Evolutionary conservation across 2,329 filamentous ascomycete species (phyloP).

Genomic region (Colletotrichum tropicale): DNA sequence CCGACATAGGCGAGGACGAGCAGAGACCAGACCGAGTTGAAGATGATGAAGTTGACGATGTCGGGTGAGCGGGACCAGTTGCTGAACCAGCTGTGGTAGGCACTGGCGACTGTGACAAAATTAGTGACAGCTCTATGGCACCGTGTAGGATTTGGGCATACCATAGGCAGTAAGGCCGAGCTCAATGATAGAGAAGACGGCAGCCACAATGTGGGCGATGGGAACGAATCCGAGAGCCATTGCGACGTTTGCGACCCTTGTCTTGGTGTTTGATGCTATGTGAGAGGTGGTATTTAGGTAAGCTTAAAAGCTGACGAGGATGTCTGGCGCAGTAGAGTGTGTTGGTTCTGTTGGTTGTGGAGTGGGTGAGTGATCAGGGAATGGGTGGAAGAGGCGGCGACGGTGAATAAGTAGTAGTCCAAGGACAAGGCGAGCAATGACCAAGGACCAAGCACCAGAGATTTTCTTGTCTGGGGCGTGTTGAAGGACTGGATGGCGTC

Average conservation of each 20-base stretch:
- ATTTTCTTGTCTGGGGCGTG: not conserved
- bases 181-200: slow-evolving; percentile 73
- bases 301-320: not conserved
- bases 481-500: slow-evolving; percentile 8
- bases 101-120: slow-evolving; percentile 53
- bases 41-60: slow-evolving; percentile 78
- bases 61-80: slow-evolving; percentile 49
- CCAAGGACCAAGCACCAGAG: not conserved
- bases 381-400: not conserved
- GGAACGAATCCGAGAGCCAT: slow-evolving; percentile 15
- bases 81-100: slow-evolving; percentile 10
- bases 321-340: not conserved
- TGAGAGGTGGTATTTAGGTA: not conserved
- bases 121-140: not conserved
- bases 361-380: not conserved
- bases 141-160: slow-evolving; percentile 41
- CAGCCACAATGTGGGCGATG: slow-evolving; percentile 63
- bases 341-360: not conserved
- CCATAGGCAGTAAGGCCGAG: slow-evolving; percentile 78
- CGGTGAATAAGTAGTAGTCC: slow-evolving; percentile 16
- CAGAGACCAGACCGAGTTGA: slow-evolving; percentile 77
- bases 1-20: slow-evolving; percentile 74
- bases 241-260: not conserved
- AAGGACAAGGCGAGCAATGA: not conserved
- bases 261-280: not conserved